Percentiles rank a stretch among this genome's conserved stretches.
phyloP scores from a whole-genome alignment of 169 alveolate species.

The Perkinsus chesapeaki region DNA sequence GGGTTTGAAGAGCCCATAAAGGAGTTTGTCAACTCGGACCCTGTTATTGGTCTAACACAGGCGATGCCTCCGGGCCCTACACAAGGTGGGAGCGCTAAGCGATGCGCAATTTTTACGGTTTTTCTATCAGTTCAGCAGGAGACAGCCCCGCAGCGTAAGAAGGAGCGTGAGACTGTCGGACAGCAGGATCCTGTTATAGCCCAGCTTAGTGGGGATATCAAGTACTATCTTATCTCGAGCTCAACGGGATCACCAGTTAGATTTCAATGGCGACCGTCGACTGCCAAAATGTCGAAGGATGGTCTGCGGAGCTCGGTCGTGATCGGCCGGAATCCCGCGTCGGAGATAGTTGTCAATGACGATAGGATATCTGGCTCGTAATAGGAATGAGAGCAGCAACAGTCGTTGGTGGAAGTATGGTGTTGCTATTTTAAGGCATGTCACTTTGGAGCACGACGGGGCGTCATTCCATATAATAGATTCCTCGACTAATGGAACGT shows the following conservation, averaged over 20 bases:
- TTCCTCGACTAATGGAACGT: background rate
- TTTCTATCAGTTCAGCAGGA: background rate
- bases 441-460: background rate
- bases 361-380: background rate
- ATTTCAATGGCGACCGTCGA: background rate
- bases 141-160: background rate
- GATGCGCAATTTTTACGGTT: background rate
- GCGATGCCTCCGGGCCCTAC: background rate
- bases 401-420: background rate
- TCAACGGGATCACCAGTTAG: background rate
- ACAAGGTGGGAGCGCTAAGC: background rate
- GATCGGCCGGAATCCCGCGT: background rate
- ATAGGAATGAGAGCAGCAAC: background rate
- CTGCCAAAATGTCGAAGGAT: background rate
- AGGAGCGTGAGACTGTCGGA: background rate
- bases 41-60: background rate
- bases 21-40: background rate
- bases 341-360: background rate
- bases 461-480: background rate
- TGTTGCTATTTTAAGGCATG: background rate
- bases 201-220: background rate
- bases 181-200: background rate
- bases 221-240: background rate
- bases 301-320: background rate
- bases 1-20: background rate